Conservation (phyloP, 192 early-diverging fungal species). For the Backusella tarrabulga region DNA sequence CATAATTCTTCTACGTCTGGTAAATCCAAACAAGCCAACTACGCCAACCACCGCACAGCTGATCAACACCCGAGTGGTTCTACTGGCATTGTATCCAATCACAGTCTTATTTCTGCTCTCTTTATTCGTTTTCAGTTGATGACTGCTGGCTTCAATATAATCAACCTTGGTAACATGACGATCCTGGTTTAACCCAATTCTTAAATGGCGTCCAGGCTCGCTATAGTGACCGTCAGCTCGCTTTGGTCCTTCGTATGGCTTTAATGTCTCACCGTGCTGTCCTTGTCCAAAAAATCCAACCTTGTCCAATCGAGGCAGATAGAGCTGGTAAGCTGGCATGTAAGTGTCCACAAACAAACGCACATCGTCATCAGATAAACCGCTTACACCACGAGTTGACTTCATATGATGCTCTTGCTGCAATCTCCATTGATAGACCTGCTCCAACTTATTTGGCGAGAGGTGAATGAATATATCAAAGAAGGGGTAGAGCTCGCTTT, state of each 20-base stretch:
- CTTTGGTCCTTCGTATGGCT: constrained; percentile 22
- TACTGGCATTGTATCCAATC: background rate
- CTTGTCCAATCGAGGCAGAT: constrained; percentile 44
- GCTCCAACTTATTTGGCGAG: constrained; percentile 51
- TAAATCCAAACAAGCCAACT: background rate
- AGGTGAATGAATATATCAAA: constrained; percentile 81
- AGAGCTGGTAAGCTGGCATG: constrained; percentile 82
- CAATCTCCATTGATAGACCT: constrained; percentile 84
- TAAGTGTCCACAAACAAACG: constrained; percentile 82
- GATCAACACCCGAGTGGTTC: background rate
- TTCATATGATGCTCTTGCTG: constrained; percentile 78
- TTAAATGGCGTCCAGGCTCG: constrained; percentile 34
- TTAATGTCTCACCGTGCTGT: background rate
- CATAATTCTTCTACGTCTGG: background rate
- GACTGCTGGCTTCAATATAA: background rate
- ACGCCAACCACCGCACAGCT: background rate
- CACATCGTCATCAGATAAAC: constrained; percentile 75
- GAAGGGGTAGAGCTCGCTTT: constrained; percentile 57
- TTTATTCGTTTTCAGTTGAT: background rate
- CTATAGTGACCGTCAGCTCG: constrained; percentile 3
- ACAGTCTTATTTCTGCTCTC: background rate
- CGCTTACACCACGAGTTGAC: constrained; percentile 41
- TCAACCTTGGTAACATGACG: constrained; percentile 24
- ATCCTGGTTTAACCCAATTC: constrained; percentile 38
- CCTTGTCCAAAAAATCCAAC: constrained; percentile 46